phyloP scores from a whole-genome alignment of 176 grass and related monocot species.

The Rhynchospora tenuis region DNA sequence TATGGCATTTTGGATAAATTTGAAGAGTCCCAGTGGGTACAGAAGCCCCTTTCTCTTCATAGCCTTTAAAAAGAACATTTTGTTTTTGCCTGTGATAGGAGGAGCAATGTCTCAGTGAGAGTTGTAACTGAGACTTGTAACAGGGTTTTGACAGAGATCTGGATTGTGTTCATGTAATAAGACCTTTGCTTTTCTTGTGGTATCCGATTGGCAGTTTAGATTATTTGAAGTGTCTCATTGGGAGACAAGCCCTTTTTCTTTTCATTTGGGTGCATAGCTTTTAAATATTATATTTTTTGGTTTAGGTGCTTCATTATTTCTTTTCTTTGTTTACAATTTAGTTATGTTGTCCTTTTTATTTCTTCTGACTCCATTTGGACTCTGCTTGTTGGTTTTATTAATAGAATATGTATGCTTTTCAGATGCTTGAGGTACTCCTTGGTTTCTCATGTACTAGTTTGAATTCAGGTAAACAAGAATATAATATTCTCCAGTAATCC shows the following conservation, averaged over 20 bases:
- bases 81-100: background rate
- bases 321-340: background rate
- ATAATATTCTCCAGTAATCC: background rate
- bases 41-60: no score
- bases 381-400: background rate
- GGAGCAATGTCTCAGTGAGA: background rate
- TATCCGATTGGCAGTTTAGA: background rate
- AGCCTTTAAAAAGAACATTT: background rate
- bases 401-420: slow-evolving; percentile 12
- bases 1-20: no score
- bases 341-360: background rate
- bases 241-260: background rate
- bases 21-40: no score
- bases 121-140: background rate
- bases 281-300: background rate
- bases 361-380: background rate
- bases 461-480: slow-evolving; percentile 7
- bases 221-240: background rate
- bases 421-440: slow-evolving; percentile 12
- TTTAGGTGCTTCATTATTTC: background rate
- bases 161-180: background rate
- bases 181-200: background rate
- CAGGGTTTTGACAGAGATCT: background rate
- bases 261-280: background rate
- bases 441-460: slow-evolving; percentile 5